These are phyloP conservation scores for Penicillium sp. DNA, from an alignment of 2,329 filamentous ascomycete species.

Conservation along the genomic window DNA sequence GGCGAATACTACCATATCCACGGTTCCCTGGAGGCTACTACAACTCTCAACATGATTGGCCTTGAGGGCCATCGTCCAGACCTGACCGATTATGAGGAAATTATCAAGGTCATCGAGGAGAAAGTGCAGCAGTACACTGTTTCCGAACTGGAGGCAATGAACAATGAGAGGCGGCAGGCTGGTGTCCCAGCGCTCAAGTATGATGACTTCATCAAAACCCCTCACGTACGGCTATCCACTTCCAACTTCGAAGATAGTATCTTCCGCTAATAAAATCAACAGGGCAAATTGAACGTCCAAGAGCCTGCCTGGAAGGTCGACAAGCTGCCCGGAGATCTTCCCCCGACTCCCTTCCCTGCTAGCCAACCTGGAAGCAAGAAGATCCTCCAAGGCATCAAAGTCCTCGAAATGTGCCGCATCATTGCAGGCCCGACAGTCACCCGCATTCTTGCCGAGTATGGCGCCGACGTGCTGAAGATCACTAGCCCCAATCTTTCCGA, in stretches of 20 bases:
- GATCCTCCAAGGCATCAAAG: constrained; percentile 64
- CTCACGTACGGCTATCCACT: constrained; percentile 49
- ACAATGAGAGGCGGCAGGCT: constrained; percentile 60
- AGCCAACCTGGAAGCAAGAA: constrained; percentile 38
- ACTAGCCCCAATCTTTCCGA: constrained; percentile 69
- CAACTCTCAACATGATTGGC: constrained; percentile 71
- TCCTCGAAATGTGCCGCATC: constrained; percentile 74
- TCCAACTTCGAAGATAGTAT: neutral
- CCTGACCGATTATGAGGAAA: constrained; percentile 62
- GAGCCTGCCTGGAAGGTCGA: constrained; percentile 43
- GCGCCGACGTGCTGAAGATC: constrained; percentile 73
- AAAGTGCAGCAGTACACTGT: constrained; percentile 59
- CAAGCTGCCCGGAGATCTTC: constrained; percentile 33
- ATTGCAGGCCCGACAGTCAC: constrained; percentile 76
- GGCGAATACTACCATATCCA: constrained; percentile 76
- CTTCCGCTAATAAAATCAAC: constrained; percentile 4
- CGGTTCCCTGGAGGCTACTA: constrained; percentile 72
- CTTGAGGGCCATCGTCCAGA: constrained; percentile 64
- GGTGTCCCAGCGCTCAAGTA: constrained; percentile 64
- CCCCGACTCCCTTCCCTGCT: constrained; percentile 35
- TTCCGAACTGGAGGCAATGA: constrained; percentile 62
- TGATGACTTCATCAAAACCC: constrained; percentile 61
- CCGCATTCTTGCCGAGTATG: constrained; percentile 73
- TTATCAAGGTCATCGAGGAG: constrained; percentile 62
- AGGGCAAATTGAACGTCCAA: constrained; percentile 42